Conservation (phyloP, 345 rosid genomes). For the Boechera divaricarpa region DNA sequence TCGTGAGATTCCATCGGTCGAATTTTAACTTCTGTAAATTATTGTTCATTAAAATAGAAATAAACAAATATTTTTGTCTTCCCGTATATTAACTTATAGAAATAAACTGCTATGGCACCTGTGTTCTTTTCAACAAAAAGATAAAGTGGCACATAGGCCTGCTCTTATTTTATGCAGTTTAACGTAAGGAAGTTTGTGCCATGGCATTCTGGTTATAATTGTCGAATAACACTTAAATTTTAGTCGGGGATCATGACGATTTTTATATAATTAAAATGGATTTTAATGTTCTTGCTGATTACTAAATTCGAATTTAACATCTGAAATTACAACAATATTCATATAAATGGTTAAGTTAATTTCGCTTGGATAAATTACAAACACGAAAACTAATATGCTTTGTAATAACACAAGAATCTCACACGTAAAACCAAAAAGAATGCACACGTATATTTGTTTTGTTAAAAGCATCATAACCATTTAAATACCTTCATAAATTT, state of each 20-base stretch:
- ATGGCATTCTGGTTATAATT: conserved; percentile 1
- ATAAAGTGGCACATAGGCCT: conserved; percentile 41
- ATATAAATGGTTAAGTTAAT: background rate
- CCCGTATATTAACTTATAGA: background rate
- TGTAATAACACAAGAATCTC: background rate
- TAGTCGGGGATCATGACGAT: background rate
- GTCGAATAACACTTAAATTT: background rate
- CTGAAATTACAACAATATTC: background rate
- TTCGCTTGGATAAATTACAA: background rate
- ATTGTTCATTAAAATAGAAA: conserved; percentile 5
- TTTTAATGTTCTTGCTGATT: background rate
- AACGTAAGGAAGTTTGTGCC: conserved; percentile 18
- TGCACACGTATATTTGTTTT: background rate
- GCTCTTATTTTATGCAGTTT: conserved; percentile 29
- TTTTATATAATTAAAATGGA: background rate
- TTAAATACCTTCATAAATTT: background rate
- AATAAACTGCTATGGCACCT: background rate
- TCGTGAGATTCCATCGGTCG: conserved; percentile 46
- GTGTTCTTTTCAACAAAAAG: conserved; percentile 14
- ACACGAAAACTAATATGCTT: background rate
- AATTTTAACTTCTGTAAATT: conserved; percentile 20
- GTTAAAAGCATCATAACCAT: background rate
- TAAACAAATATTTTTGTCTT: conserved; percentile 12
- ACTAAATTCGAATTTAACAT: background rate
- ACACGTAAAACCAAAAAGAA: background rate